Base-by-base conservation (phyloP, 441 rosid genomes). In the Dalechampia spathulata region DNA sequence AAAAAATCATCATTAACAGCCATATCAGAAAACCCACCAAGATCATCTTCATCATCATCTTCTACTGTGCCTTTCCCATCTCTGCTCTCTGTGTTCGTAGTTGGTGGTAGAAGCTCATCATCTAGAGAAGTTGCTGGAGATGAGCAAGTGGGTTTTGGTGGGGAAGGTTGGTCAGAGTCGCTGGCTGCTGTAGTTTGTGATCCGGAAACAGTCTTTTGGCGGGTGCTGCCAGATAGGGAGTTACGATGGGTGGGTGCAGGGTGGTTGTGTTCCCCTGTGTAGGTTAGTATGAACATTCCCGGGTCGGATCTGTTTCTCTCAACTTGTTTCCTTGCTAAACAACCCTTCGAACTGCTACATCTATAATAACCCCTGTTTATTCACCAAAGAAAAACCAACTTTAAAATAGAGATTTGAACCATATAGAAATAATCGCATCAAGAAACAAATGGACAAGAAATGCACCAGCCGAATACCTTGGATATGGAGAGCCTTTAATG, bases 291-390 rank as follows among this genome's bases (percentile, higher is more conserved):
- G 78, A 86, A 91, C 84, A 83, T 82, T 30, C 69, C 67, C 47
- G 98, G 96, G 65, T 91, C 87, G 73, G 96, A 82, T 84, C 91
- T 83, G 73, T 86, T 78, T 57, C 95, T 74, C 83, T 91, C 96
- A 75, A 86, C 95, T 74, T 91, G 98, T 65, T 91, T 87, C 42
- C 98, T 75, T 60, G 98, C 96, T 70, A 87, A 73, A 73, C 96
- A 87, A 7, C 93, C 95, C 60, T 87, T 88, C 36, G 87, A 87
- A 57, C 90, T 91, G 64, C 96, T 88, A 64, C 98, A 87, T 79
- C 83, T 82, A 75, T 88, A 88, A 61, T 91, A 84, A 25, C 96
- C 90, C 76, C 96, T 90, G 85, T 54, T 26, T 13, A 30, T 19
- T 23, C 19, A 27, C 7, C 4, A 15, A 2, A 23, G 38, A 11